Evolutionary conservation across 208 protist genomes (phyloP).

Genomic region (Trypanosoma melophagium): DNA sequence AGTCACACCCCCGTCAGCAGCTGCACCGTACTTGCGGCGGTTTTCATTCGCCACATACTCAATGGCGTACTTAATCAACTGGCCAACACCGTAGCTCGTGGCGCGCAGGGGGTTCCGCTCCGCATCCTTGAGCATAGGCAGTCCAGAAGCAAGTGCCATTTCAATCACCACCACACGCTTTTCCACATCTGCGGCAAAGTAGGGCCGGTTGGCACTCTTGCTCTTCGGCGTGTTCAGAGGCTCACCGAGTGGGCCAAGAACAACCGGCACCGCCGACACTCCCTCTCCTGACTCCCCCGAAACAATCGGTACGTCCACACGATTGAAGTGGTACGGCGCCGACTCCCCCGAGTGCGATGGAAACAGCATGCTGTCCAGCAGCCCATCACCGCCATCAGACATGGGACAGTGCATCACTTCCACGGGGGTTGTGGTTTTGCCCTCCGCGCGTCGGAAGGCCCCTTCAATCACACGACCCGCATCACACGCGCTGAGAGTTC

Average conservation of each 20-base stretch:
- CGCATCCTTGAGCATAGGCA: slow-evolving; percentile 45
- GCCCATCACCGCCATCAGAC: slow-evolving; percentile 76
- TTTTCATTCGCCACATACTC: slow-evolving; percentile 29
- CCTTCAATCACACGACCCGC: slow-evolving; percentile 59
- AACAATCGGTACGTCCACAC: slow-evolving; percentile 8
- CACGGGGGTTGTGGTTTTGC: background rate
- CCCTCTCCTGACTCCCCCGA: background rate
- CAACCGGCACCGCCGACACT: background rate
- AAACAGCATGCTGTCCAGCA: slow-evolving; percentile 69
- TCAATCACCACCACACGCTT: slow-evolving; percentile 61
- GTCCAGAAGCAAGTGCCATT: slow-evolving; percentile 70
- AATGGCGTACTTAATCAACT: slow-evolving; percentile 62
- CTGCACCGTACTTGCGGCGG: background rate
- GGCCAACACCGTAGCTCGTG: slow-evolving; percentile 74
- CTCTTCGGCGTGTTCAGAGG: slow-evolving; percentile 17
- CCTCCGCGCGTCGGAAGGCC: slow-evolving; percentile 31
- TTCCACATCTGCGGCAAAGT: slow-evolving; percentile 58
- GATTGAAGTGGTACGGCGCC: background rate
- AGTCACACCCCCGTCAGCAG: slow-evolving; percentile 28
- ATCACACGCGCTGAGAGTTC: slow-evolving; percentile 53
- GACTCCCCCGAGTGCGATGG: slow-evolving; percentile 2
- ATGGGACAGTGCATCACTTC: slow-evolving; percentile 59
- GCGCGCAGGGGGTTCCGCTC: slow-evolving; percentile 52
- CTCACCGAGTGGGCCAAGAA: slow-evolving; percentile 58
- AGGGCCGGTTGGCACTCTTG: slow-evolving; percentile 19